Evolutionary conservation across 2,329 filamentous ascomycete species (phyloP).

Genomic region (Fusarium transvaalense): DNA sequence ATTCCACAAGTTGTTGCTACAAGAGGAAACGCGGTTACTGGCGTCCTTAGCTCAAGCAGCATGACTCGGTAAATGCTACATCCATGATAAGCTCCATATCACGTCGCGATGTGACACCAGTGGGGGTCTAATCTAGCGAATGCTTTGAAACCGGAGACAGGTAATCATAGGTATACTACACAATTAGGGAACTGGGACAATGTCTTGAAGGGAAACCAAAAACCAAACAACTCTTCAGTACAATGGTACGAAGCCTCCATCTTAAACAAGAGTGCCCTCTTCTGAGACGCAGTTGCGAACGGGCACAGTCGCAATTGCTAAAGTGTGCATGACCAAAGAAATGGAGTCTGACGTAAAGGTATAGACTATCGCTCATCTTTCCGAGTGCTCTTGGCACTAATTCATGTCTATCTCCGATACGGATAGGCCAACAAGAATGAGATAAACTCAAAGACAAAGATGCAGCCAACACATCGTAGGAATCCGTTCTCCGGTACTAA

Average conservation of each 20-base stretch:
- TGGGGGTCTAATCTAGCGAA: neutral
- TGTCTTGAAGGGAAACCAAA: neutral
- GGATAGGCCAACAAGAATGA: neutral
- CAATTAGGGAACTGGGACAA: neutral
- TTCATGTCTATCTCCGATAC: neutral
- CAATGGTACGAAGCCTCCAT: constrained; percentile 3
- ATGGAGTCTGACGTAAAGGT: neutral
- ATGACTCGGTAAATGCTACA: constrained; percentile 31
- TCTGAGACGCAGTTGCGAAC: neutral
- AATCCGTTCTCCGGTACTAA: neutral
- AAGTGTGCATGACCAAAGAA: constrained; percentile 2
- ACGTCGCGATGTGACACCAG: constrained; percentile 7
- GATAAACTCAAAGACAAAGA: constrained; percentile 18
- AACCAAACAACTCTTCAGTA: neutral
- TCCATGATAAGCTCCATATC: constrained; percentile 40
- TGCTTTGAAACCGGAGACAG: neutral
- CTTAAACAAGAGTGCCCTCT: neutral
- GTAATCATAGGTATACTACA: neutral
- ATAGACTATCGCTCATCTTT: neutral
- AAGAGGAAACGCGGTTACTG: constrained; percentile 10
- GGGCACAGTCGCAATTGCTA: constrained; percentile 4
- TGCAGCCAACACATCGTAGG: neutral
- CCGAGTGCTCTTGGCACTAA: neutral
- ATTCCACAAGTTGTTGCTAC: neutral
- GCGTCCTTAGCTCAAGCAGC: constrained; percentile 24